Evolutionary conservation across 495 filamentous ascomycete genomes (phyloP).

Genomic region (Hypoxylon rickii): DNA sequence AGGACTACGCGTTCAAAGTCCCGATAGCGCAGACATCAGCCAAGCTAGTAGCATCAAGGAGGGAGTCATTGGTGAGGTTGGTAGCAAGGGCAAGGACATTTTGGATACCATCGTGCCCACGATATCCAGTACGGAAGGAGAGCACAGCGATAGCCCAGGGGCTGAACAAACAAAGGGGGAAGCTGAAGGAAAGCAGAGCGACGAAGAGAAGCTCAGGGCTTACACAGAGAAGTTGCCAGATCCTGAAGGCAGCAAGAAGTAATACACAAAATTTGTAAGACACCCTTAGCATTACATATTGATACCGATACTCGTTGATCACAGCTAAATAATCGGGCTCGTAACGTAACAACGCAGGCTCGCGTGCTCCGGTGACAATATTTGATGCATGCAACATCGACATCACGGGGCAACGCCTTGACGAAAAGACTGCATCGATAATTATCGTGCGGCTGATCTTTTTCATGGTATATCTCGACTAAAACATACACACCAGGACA

Average conservation of each 20-base stretch:
- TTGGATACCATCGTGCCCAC: slow-evolving; percentile 10
- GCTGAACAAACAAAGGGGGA: no score
- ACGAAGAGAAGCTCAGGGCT: slow-evolving; percentile 20
- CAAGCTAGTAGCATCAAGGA: slow-evolving; percentile 58
- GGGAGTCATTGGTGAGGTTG: slow-evolving; percentile 16
- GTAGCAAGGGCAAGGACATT: slow-evolving; percentile 15
- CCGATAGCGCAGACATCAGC: slow-evolving; percentile 66
- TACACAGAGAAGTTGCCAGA: slow-evolving; percentile 34
- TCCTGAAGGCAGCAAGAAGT: slow-evolving; percentile 20
- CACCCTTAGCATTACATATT: not conserved
- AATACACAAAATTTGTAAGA: not conserved
- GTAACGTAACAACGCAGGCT: not conserved
- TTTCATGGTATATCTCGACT: no score
- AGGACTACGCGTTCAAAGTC: slow-evolving; percentile 65
- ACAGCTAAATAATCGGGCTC: not conserved
- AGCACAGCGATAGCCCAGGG: not conserved
- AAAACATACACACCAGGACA: no score
- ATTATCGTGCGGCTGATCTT: no score
- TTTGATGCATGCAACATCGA: not conserved
- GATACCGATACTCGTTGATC: not conserved
- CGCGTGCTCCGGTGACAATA: not conserved
- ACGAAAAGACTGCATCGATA: no score
- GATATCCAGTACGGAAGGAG: not conserved
- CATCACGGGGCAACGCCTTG: not conserved
- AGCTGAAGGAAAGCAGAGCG: slow-evolving; percentile 1